Base-by-base conservation (phyloP, 2,329 filamentous ascomycete species). In the Macroventuria anomochaeta region DNA sequence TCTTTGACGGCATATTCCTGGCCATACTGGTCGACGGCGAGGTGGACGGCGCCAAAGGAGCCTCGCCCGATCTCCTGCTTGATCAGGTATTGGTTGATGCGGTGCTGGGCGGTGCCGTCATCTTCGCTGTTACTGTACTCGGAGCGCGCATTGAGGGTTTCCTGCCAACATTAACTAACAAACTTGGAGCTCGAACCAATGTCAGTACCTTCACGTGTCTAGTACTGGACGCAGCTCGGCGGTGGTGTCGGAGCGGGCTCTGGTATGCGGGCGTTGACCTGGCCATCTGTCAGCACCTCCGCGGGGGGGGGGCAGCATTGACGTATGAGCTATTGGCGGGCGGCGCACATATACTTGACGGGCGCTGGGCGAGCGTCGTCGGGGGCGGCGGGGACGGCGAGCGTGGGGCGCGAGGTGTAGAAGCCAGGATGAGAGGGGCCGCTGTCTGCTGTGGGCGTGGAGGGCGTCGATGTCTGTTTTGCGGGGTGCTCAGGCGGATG, bases 1-100 rank as follows among this genome's bases (percentile, higher is more conserved):
- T 97, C 93, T 76, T 99, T 99, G 71, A 97, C 86, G 53, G 95
- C 93, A 84, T 89, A 97, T 90, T 97, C 92, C 44, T 86, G 85
- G 34, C 92, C 93, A 77, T 88, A 95, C 74, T 96, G 92, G 76
- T 99, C 93, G 2, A 86, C 86, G 18, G 92, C 95, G 17, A 93
- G 80, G 76, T 97, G 92, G 12, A 99, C 95, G 10, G 93, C 89
- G 7, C 95, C 95, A 73, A 96, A 99, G 0, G 93, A 97, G 15
- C 95, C 95, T 61, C 92, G 84, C n/a, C 95, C 95, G 66, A 99
- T 97, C 80, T 97, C 93, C 73, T 96, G 89, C 74, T 89, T 88
- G 69, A 99, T 95, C 53, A 89, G 82, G 74, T 97, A 99, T 77
- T 97, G 93, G 74, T 97, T 97, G 78, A 97, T 93, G 53, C 87